phyloP scores from a whole-genome alignment of 768 basidiomycete genomes.

The Psilocybe sp. region DNA sequence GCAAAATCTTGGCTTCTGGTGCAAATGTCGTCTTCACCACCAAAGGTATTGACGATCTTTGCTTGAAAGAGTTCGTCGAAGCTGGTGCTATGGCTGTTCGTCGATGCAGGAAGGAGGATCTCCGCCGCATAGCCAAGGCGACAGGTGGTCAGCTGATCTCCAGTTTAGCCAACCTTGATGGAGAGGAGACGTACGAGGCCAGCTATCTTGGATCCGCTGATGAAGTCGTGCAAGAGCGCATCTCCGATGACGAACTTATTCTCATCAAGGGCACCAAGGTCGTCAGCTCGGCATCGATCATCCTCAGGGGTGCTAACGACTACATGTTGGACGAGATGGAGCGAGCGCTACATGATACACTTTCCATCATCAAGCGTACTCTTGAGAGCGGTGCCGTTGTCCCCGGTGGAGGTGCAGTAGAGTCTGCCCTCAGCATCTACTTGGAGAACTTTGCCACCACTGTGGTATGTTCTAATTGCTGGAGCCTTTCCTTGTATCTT shows the following conservation, averaged over 20 bases:
- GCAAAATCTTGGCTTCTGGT: conserved; percentile 93
- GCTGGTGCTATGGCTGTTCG: conserved; percentile 99
- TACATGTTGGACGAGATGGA: conserved; percentile 99
- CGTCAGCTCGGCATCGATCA: conserved; percentile 88
- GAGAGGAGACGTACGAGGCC: conserved; percentile 96
- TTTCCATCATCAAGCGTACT: conserved; percentile 95
- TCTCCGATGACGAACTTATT: conserved; percentile 98
- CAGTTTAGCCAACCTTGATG: conserved; percentile 92
- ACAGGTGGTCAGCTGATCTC: conserved; percentile 93
- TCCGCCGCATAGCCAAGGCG: conserved; percentile 94
- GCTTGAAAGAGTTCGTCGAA: conserved; percentile 98
- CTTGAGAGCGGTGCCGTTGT: conserved; percentile 95
- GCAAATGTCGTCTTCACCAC: conserved; percentile 97
- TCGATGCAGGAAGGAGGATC: conserved; percentile 95
- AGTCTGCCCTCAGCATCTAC: conserved; percentile 95
- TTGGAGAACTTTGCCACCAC: conserved; percentile 99
- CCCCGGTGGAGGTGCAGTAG: conserved; percentile 96
- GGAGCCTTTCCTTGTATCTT: not conserved
- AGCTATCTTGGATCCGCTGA: conserved; percentile 89
- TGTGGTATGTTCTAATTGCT: conserved; percentile 55
- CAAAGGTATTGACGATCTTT: conserved; percentile 97
- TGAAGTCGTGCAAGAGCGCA: conserved; percentile 94
- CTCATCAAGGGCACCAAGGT: conserved; percentile 97
- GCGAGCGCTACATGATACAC: conserved; percentile 88
- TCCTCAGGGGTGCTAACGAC: conserved; percentile 96